Base-by-base conservation (phyloP, 2,329 filamentous ascomycete species). In the Cercospora janseana region DNA sequence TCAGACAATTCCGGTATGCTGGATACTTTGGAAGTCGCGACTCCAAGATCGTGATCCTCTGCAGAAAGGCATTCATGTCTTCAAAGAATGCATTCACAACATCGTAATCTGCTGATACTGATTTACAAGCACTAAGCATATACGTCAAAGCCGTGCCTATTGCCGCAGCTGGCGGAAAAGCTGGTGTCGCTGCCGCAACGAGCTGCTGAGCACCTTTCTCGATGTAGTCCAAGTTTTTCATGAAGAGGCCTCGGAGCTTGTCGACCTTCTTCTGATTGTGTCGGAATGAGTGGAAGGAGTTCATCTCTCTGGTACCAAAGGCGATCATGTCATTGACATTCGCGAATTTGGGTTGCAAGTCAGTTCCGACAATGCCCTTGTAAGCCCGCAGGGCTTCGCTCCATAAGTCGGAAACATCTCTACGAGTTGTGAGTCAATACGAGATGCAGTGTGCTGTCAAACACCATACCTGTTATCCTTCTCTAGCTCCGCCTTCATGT, bases 211-310 rank as follows among this genome's bases (percentile, higher is more conserved):
- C 34, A 20, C 44, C 45, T 12, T 10, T 31, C 24, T 48, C 32
- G 26, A 48, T 48, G 45, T 48, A 48, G 26, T 35, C 32, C 13
- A 41, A 40, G 21, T 48, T 48, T 7, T 24, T 35, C 34, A 48
- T 48, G 32, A 47, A 47, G 13, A 47, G 29, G 28, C 44, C 38
- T 18, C 44, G 31, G 9, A 47, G 44, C 10, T 47, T 47, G 24
- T 47, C 44, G 21, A 47, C 44, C 23, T 47, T 47, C 44, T 47
- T 47, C 32, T 47, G 32, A 16, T 47, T 47, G 12, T 47, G 44
- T 7, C 44, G 21, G 23, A 47, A 47, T 10, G 34, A 28, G 21
- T 47, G 44, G 9, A 47, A 47, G 16, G 32, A 13, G 6, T 40
- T 40, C 44, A 47, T 47, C 23, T 47, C 44, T 15, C 29, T 27